phyloP scores from a whole-genome alignment of 805 yeast species.

The Ascoidea rubescens region DNA sequence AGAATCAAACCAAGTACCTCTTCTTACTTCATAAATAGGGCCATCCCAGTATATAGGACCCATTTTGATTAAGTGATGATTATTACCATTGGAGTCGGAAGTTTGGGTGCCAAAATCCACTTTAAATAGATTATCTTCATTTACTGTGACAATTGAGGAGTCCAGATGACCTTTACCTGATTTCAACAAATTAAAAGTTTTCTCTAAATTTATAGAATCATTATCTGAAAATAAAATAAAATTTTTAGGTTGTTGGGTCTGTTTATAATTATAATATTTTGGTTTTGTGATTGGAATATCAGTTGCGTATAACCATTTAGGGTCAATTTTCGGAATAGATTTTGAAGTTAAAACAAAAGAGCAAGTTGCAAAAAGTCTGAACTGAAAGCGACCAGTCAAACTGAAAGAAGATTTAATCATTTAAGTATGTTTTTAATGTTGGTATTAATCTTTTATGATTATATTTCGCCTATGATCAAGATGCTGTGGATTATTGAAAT shows the following conservation, averaged over 20 bases:
- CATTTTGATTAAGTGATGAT: too few species aligned
- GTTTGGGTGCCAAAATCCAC: slow-evolving; percentile 46
- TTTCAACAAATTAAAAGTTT: slow-evolving; percentile 16
- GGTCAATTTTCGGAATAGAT: not conserved
- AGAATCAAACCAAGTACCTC: slow-evolving; percentile 73
- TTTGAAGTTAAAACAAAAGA: too few species aligned
- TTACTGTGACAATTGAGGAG: slow-evolving; percentile 36
- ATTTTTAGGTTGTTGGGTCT: slow-evolving; percentile 35
- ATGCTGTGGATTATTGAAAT: too few species aligned
- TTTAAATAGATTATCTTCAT: slow-evolving; percentile 67
- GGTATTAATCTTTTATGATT: too few species aligned
- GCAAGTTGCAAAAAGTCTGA: too few species aligned
- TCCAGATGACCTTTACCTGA: not conserved
- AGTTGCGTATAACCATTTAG: slow-evolving; percentile 71
- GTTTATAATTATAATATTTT: slow-evolving; percentile 36
- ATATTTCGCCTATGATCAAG: too few species aligned
- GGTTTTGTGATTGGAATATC: slow-evolving; percentile 68
- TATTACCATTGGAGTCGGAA: too few species aligned
- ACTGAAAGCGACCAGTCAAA: too few species aligned
- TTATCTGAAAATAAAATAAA: slow-evolving; percentile 52
- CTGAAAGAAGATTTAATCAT: too few species aligned
- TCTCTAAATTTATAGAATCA: slow-evolving; percentile 55
- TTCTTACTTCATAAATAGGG: slow-evolving; percentile 64
- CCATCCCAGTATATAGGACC: slow-evolving; percentile 82
- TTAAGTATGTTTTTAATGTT: too few species aligned